Conservation (phyloP, 257 asterid genomes). For the Leptodermis oblonga region DNA sequence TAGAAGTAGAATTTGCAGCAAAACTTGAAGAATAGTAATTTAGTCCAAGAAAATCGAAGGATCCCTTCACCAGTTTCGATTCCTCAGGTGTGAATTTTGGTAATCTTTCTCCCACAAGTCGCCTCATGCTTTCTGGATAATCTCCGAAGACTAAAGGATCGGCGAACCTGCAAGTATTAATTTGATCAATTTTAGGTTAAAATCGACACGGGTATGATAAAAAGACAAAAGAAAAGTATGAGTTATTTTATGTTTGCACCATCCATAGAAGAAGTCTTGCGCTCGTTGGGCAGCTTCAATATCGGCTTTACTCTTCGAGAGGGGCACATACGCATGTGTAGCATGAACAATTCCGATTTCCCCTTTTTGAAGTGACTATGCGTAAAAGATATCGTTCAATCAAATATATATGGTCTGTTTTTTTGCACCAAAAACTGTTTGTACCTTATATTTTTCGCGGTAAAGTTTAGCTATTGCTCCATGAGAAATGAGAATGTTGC, state of each 20-base stretch:
- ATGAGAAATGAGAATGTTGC: conserved; percentile 38
- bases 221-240: not conserved
- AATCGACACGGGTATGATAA: too few species aligned
- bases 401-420: too few species aligned
- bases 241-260: not conserved
- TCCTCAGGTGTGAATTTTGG: not conserved
- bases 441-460: conserved; percentile 38
- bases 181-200: not conserved
- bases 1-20: not conserved
- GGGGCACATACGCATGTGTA: not conserved
- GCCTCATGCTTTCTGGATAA: not conserved
- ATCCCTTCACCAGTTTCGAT: not conserved
- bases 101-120: not conserved
- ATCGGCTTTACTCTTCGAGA: not conserved
- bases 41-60: not conserved
- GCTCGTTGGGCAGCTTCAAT: not conserved
- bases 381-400: not conserved
- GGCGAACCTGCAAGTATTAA: conserved; percentile 1
- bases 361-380: not conserved
- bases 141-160: not conserved
- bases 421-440: too few species aligned
- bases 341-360: not conserved
- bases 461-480: conserved; percentile 35
- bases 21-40: not conserved
- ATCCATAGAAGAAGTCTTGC: conserved; percentile 2